These are phyloP conservation scores for Ceratocystis smalleyi DNA, from an alignment of 2,329 filamentous ascomycete genomes.

Conservation along the genomic window DNA sequence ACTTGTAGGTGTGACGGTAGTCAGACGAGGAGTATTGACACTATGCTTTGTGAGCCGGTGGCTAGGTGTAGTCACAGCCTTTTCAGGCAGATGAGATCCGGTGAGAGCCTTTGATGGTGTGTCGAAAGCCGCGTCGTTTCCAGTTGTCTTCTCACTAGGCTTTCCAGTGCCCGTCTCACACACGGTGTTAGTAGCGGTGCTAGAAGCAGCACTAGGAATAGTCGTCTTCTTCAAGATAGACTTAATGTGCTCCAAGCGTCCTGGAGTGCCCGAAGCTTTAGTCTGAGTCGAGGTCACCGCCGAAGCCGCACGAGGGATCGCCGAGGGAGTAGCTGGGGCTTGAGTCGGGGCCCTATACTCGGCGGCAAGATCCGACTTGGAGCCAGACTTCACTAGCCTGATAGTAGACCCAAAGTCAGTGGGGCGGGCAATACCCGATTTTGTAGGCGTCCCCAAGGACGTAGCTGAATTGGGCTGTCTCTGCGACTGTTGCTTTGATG, in stretches of 20 bases:
- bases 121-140: conserved; percentile 29
- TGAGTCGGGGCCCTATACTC: not conserved
- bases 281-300: conserved; percentile 19
- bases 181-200: no score
- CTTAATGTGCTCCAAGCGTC: conserved; percentile 40
- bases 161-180: not conserved
- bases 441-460: conserved; percentile 27
- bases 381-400: conserved; percentile 29
- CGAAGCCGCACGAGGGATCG: conserved; percentile 18
- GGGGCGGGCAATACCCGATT: conserved; percentile 53
- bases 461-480: conserved; percentile 5
- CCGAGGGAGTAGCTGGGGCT: not conserved
- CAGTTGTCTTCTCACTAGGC: conserved; percentile 27
- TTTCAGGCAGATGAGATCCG: conserved; percentile 21
- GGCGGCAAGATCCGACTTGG: conserved; percentile 28
- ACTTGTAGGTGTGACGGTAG: conserved; percentile 9
- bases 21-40: conserved; percentile 60
- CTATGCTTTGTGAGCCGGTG: conserved; percentile 57
- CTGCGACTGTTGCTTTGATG: conserved; percentile 10
- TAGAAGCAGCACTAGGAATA: conserved; percentile 8
- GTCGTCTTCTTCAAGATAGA: conserved; percentile 38
- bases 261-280: conserved; percentile 29
- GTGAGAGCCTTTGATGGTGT: conserved; percentile 25
- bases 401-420: conserved; percentile 30
- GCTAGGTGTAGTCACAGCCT: conserved; percentile 48